Conservation (phyloP, 176 grass and related monocot genomes). For the Tuctoria greenei region DNA sequence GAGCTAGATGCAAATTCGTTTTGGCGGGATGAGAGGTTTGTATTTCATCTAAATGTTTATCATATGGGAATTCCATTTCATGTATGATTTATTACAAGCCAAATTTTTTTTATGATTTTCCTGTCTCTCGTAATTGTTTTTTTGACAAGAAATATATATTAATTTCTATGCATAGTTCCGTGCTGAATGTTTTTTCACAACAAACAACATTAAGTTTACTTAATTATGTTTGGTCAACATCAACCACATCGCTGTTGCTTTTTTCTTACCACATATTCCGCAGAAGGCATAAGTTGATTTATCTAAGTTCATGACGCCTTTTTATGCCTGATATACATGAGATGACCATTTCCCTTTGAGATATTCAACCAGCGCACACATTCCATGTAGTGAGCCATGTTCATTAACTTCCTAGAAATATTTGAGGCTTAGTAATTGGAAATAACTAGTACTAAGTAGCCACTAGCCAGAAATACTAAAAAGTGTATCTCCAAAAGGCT, state of each 20-base stretch:
- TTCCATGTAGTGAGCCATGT: background rate
- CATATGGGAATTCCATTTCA: background rate
- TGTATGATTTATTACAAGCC: background rate
- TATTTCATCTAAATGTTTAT: constrained; percentile 23
- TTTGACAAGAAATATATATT: background rate
- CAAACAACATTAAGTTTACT: background rate
- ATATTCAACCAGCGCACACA: background rate
- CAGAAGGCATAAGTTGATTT: background rate
- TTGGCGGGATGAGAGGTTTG: constrained; percentile 93
- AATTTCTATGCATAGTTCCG: background rate
- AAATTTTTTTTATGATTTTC: background rate
- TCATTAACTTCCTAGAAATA: background rate
- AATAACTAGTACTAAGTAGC: background rate
- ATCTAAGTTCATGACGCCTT: background rate
- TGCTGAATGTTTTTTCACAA: background rate
- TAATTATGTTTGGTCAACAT: background rate
- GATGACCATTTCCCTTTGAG: background rate
- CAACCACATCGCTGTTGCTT: background rate
- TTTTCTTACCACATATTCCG: background rate
- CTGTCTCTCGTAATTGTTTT: background rate
- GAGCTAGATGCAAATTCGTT: constrained; percentile 98
- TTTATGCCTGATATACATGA: background rate
- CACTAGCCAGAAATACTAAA: background rate
- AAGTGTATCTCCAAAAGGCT: background rate
- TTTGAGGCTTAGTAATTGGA: background rate